Evolutionary conservation across 257 asterid species (phyloP).

Genomic region (Solanum verrucosum): DNA sequence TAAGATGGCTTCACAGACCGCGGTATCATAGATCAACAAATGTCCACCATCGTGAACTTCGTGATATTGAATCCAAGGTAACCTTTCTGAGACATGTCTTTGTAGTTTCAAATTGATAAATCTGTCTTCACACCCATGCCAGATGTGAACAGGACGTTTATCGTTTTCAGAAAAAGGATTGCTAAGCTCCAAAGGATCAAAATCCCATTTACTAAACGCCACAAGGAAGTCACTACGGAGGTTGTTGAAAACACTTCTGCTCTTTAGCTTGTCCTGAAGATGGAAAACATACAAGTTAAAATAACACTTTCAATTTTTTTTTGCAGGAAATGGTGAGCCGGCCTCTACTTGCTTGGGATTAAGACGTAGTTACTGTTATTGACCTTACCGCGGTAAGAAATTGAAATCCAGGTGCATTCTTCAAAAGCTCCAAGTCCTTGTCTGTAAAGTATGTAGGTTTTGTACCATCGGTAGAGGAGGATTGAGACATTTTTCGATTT

Average conservation of each 20-base stretch:
- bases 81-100: slow-evolving; percentile 45
- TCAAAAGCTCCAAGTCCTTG: slow-evolving; percentile 67
- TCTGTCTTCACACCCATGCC: slow-evolving; percentile 46
- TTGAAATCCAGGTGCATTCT: slow-evolving; percentile 77
- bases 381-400: slow-evolving; percentile 52
- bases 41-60: slow-evolving; percentile 90
- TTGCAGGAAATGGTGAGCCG: neutral
- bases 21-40: slow-evolving; percentile 68
- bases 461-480: slow-evolving; percentile 47
- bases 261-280: slow-evolving; percentile 48
- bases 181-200: slow-evolving; percentile 63
- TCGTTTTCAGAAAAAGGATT: slow-evolving; percentile 36
- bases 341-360: neutral
- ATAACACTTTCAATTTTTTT: neutral
- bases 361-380: neutral
- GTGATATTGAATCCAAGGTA: slow-evolving; percentile 90
- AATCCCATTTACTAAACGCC: slow-evolving; percentile 86
- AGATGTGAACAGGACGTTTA: slow-evolving; percentile 21
- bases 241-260: slow-evolving; percentile 52
- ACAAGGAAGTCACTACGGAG: slow-evolving; percentile 63
- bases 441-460: slow-evolving; percentile 55
- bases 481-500: slow-evolving; percentile 67
- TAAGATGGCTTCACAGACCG: slow-evolving; percentile 80
- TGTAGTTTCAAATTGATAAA: slow-evolving; percentile 46
- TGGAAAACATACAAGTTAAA: neutral